Base-by-base conservation (phyloP, 139 green algal genomes). In the Penium margaritaceum region DNA sequence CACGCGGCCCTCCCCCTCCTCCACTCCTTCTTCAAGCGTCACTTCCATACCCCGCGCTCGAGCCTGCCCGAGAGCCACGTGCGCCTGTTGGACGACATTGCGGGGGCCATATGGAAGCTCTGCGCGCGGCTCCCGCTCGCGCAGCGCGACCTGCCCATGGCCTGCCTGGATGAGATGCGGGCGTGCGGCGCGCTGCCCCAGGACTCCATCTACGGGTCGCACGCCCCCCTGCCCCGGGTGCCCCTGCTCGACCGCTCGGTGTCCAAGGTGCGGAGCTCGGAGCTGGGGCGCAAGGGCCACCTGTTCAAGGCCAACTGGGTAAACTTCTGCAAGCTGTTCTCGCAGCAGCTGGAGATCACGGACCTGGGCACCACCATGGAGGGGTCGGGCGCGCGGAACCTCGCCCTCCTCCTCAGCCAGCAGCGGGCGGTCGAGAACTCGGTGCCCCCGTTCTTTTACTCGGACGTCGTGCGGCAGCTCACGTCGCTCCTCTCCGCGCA, bases 341-440 rank as follows among this genome's bases (percentile, higher is more conserved):
- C 51, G n/a, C 51, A 60, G 24, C 12, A n/a, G 51, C 51, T 60
- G 15, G 51, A 60, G 51, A 60, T 60, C 51, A 60, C 51, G 19
- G 51, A 60, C 15, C 17, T 60, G 51, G n/a, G n/a, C n/a, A n/a
- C 29, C 51, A 60, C 51, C 51, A 60, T 60, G 51, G 51, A 60
- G 19, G 51, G 51, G 15, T 24, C 51, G 15, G 51, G 51, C 51
- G 51, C 51, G 12, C 29, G 51, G 19, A 24, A 60, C 51, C 51
- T 60, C 15, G 51, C 51, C 1, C 51, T 60, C 1, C 51, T 60
- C 24, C 51, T 60, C 15, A 33, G 24, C 24, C 51, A 60, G 51
- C 51, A 60, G 51, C 51, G 51, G 24, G 24, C 30, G 15, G 51
- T 60, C 24, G 12, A 33, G 51, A 60, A 60, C 51, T 60, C 51